Evolutionary conservation across 2,329 filamentous ascomycete species (phyloP), one percentile per base, ranked within the genome.

Genomic region (Penicillium aurantiogriseum): DNA sequence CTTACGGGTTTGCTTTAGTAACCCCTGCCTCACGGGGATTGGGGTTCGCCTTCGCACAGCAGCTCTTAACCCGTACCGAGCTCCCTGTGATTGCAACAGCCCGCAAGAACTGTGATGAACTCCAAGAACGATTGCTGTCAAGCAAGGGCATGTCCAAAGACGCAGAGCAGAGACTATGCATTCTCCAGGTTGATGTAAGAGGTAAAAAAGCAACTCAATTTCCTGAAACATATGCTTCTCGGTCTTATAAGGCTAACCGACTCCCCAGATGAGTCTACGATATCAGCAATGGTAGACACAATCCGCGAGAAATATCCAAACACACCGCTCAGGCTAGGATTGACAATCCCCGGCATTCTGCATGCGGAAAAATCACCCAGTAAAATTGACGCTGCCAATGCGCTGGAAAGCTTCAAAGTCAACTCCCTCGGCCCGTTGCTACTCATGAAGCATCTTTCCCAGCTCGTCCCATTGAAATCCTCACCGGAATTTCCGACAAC

Each of bases 391-490:
- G 81, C 84, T 57, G 79, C 78, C 21, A 71, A 79, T 36, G 85
- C 88, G 19, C 76, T 89, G n/a, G 76, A 85, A 45, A 91, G 85
- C n/a, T 88, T 91, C 73, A 80, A 81, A 51, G 83, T 90, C 58
- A 95, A 94, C 71, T 81, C 86, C 0, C 77, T 94, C 2, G 90
- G 89, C 0, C 89, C 89, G 0, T 78, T 94, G 68, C 78, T 94
- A 53, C 80, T 93, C 56, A 83, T 90, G 69, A 94, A 94, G 74
- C 85, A 91, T 73, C 90, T 94, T 65, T 79, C 80, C 0, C 77
- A 77, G 0, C 88, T 92, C 66, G 78, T 94, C 4, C 90, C 90
- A 1, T 81, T 78, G 17, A 86, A 84, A 63, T 71, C 78, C 5
- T 79, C 80, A 0, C 60, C 72, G 6, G 63, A 81, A 15, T 70